phyloP scores from a whole-genome alignment of 177 flowering plant species.

The Telopea speciosissima region DNA sequence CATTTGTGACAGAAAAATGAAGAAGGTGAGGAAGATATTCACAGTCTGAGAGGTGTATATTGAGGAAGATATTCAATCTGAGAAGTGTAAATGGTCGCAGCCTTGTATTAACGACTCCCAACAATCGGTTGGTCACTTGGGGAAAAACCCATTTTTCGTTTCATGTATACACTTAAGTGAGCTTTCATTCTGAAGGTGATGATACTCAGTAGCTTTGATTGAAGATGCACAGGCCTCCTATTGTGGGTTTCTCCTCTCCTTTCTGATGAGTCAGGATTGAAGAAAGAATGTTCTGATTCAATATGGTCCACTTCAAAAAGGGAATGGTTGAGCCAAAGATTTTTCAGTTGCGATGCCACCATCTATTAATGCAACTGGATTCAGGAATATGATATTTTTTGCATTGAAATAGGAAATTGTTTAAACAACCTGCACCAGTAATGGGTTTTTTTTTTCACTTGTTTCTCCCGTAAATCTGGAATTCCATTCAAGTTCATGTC shows the following conservation, averaged over 20 bases:
- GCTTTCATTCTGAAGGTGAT: background rate
- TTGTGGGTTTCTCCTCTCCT: background rate
- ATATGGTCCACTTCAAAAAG: background rate
- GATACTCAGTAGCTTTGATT: background rate
- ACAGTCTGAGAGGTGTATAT: conserved; percentile 37
- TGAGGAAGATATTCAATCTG: conserved; percentile 70
- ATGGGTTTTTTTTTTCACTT: background rate
- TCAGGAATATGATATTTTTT: background rate
- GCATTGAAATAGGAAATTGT: background rate
- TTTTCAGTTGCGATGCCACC: background rate
- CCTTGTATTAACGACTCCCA: conserved; percentile 13
- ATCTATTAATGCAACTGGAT: background rate
- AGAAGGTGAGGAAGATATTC: conserved; percentile 72
- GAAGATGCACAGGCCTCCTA: background rate
- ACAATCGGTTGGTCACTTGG: background rate
- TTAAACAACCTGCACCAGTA: background rate
- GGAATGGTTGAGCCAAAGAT: background rate
- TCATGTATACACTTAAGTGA: background rate
- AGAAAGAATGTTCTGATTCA: background rate
- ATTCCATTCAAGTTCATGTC: background rate
- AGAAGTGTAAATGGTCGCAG: conserved; percentile 4
- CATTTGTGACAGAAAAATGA: conserved; percentile 58
- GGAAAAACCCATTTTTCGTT: background rate
- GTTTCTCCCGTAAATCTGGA: background rate
- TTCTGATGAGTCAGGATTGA: background rate